A percentile compares a stretch with the other conserved stretches of the same genome.
Evolutionary conservation across 257 asterid species (phyloP).

Genomic region (Penstemon davidsonii): DNA sequence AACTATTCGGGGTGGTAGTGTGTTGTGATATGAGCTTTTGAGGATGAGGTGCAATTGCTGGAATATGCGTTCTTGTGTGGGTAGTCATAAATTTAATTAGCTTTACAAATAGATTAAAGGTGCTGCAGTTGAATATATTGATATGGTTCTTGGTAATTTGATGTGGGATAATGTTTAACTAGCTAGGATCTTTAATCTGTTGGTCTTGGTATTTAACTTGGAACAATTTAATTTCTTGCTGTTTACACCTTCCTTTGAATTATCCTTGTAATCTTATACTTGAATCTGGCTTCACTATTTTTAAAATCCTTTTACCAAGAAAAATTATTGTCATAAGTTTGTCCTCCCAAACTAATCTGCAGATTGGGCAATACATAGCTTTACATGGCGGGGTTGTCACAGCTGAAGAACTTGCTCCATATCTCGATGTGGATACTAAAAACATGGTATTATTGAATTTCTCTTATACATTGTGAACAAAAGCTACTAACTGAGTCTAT

Average conservation of each 20-base stretch:
- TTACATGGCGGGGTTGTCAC: conserved; percentile 96
- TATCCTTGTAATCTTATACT: conserved; percentile 19
- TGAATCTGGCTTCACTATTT: conserved; percentile 25
- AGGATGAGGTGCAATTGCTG: too few species aligned
- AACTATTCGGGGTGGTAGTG: too few species aligned
- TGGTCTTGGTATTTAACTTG: too few species aligned
- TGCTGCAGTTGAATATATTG: too few species aligned
- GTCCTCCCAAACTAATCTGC: conserved; percentile 27
- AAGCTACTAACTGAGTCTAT: not conserved
- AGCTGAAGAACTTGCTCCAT: conserved; percentile 98
- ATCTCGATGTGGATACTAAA: conserved; percentile 74
- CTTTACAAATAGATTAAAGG: too few species aligned
- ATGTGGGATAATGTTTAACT: too few species aligned
- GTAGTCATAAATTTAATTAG: too few species aligned
- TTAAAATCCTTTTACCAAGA: conserved; percentile 16
- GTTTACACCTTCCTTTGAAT: conserved; percentile 18
- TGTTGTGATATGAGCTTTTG: too few species aligned
- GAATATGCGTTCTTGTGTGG: too few species aligned
- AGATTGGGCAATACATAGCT: conserved; percentile 89
- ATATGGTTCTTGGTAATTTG: too few species aligned
- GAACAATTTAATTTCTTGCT: not conserved
- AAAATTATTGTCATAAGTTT: not conserved
- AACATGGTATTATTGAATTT: conserved; percentile 45
- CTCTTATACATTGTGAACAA: conserved; percentile 3
- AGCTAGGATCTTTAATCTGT: too few species aligned